A percentile compares a stretch with the other conserved stretches of the same genome.
Conservation (phyloP, 2,329 filamentous ascomycete genomes). For the Ceratocystis ficicola region DNA sequence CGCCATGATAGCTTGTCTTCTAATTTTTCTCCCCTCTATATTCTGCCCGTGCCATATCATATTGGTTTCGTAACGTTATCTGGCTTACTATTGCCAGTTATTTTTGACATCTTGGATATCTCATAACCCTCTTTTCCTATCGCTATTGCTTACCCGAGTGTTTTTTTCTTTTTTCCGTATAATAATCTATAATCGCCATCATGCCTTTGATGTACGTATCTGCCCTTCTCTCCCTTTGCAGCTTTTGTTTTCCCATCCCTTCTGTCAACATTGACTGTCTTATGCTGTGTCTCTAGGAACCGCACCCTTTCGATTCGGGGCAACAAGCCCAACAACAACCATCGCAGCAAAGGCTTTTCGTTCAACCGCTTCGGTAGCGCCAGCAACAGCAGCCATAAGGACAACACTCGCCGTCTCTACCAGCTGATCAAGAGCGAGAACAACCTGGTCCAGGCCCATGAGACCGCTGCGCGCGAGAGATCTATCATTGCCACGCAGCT, state of each 20-base stretch:
- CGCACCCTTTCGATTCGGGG: conserved; percentile 25
- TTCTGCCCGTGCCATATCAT: background rate
- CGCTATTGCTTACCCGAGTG: background rate
- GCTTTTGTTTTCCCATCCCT: background rate
- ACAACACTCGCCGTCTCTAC: conserved; percentile 79
- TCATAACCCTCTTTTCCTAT: background rate
- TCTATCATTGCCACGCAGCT: conserved; percentile 77
- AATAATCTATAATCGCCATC: conserved; percentile 8
- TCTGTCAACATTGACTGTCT: background rate
- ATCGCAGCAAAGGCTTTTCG: conserved; percentile 59
- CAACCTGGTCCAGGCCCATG: conserved; percentile 71
- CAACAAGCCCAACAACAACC: conserved; percentile 31
- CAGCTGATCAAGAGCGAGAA: conserved; percentile 93
- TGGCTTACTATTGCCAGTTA: conserved; percentile 6
- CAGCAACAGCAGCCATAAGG: conserved; percentile 55
- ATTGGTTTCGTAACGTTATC: background rate
- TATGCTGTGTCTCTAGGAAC: conserved; percentile 16
- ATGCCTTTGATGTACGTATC: conserved; percentile 22
- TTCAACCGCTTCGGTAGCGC: conserved; percentile 71
- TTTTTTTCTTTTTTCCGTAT: background rate
- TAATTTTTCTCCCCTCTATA: background rate
- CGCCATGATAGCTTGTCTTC: background rate
- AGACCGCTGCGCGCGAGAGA: conserved; percentile 73
- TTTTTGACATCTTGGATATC: conserved; percentile 6
- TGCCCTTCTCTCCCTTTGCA: background rate